Evolutionary conservation across 2,329 filamentous ascomycete genomes (phyloP), one percentile per base, ranked within the genome.

Genomic region (Pestalotiopsis sp.): DNA sequence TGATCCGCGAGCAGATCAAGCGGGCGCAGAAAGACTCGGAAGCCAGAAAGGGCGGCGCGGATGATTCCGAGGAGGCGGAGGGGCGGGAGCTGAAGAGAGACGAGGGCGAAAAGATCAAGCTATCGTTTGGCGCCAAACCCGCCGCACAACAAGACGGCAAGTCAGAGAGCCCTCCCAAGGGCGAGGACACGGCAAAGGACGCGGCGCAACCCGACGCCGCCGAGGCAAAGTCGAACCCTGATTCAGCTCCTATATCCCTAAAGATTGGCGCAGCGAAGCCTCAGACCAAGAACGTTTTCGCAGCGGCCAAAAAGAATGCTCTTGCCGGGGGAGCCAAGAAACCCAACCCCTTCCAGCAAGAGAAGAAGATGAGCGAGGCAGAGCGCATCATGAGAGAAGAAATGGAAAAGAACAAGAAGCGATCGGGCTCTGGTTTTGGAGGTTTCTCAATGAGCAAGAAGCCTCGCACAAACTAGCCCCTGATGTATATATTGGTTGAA

Each of bases 351-450:
- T 81, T 88, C 3, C 89, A 89, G 70, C 87, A 87, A 67, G 90
- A 90, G 2, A 94, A 93, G 84, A 96, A 93, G 75, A 95, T 97
- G 88, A 95, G 92, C 75, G 93, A 97, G 77, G 92, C 91, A 3
- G 94, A 95, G 80, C 87, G 92, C 66, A 97, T 96, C 75, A 97
- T 97, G 94, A 93, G 92, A 79, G 91, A 93, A 74, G 92, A 95
- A 76, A 86, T 93, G 80, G 92, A 94, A 74, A 85, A 87, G 72
- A 94, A 94, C 73, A 85, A 87, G 72, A 94, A 94, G 77, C 85
- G 91, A 67, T 80, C 84, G 41, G 83, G 88, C 62, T 86, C 84
- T 11, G 85, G 85, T 0, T 83, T 84, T 66, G 81, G 80, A 20
- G 84, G 84, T 9, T 70, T 68, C 61, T 79, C 82, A 6, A 80